Percentiles rank a stretch among this genome's conserved stretches.
Conservation (phyloP, 306 rosid species). For the Cicer chorassanicum region DNA sequence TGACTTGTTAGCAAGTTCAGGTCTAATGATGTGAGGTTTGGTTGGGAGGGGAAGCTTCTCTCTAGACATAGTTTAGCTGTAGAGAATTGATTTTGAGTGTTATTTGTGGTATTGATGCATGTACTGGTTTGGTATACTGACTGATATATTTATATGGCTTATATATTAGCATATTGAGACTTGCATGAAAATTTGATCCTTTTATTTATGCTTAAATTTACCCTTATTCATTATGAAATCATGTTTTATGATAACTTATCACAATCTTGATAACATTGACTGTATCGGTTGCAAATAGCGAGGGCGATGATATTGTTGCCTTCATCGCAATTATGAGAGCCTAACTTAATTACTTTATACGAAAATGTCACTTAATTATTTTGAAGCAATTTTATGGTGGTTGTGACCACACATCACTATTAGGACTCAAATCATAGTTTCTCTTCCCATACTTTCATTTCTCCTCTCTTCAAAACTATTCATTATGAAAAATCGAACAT, state of each 20-base stretch:
- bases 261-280: not conserved
- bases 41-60: slow-evolving; percentile 24
- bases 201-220: too few species aligned
- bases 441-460: not conserved
- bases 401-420: not conserved
- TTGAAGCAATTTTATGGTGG: not conserved
- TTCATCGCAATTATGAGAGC: slow-evolving; percentile 1
- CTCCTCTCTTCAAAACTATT: not conserved
- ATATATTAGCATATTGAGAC: too few species aligned
- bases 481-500: not conserved
- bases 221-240: too few species aligned
- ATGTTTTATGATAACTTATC: too few species aligned
- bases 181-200: too few species aligned
- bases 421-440: not conserved
- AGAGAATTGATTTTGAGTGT: not conserved
- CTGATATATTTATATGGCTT: too few species aligned
- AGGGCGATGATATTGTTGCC: not conserved
- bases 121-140: too few species aligned
- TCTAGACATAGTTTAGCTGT: slow-evolving; percentile 41
- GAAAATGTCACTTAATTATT: not conserved
- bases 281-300: not conserved
- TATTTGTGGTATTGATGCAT: too few species aligned
- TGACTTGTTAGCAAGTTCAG: slow-evolving; percentile 5
- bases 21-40: slow-evolving; percentile 22
- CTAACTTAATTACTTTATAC: not conserved